These are phyloP conservation scores for Bacidia rubella DNA, from an alignment of 495 filamentous ascomycete species.

Conservation along the genomic window DNA sequence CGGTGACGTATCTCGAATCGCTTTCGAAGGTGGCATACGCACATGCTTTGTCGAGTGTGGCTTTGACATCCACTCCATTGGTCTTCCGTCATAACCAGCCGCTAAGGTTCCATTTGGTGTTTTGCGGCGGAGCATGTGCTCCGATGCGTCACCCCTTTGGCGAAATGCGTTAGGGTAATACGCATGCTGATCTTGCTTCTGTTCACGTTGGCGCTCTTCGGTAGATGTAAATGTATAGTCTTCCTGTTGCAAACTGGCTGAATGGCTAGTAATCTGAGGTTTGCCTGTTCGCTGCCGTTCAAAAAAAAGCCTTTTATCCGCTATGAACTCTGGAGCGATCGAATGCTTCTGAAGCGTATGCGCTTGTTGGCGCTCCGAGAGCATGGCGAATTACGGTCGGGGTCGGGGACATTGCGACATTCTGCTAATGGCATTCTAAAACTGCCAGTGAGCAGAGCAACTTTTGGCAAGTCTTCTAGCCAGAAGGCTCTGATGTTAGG, in stretches of 20 bases:
- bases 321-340: slow-evolving; percentile 11
- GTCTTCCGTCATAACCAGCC: slow-evolving; percentile 85
- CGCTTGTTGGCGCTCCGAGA: neutral
- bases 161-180: slow-evolving; percentile 19
- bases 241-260: neutral
- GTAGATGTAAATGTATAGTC: neutral
- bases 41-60: slow-evolving; percentile 81
- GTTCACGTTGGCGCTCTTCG: slow-evolving; percentile 8
- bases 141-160: slow-evolving; percentile 22
- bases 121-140: slow-evolving; percentile 82
- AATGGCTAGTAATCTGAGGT: neutral
- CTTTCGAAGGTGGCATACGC: slow-evolving; percentile 46
- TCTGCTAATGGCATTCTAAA: neutral
- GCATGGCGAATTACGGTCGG: neutral
- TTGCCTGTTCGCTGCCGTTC: neutral
- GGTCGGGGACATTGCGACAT: neutral
- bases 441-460: neutral
- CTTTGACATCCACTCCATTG: slow-evolving; percentile 57
- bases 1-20: neutral
- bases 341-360: slow-evolving; percentile 7
- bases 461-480: neutral
- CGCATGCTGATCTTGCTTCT: slow-evolving; percentile 27
- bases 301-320: slow-evolving; percentile 1
- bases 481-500: neutral
- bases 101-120: slow-evolving; percentile 88